Percentiles rank a stretch among this genome's conserved stretches.
Conservation (phyloP, 2,329 filamentous ascomycete genomes). For the Trichoderma atrobrunneum region DNA sequence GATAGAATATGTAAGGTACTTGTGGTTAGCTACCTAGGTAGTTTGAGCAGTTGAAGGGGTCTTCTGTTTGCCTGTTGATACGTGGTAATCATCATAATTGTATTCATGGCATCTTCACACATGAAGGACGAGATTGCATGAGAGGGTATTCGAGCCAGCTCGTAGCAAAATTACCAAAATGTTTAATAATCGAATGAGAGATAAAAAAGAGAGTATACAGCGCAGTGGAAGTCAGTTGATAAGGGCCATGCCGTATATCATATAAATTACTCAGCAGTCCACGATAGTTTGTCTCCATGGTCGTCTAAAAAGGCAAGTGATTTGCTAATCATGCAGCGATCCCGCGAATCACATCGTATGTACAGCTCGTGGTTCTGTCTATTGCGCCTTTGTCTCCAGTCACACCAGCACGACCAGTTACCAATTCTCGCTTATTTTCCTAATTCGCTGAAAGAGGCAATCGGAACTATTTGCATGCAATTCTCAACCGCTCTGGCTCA, state of each 20-base stretch:
- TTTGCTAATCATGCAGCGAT: background rate
- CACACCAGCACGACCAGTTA: background rate
- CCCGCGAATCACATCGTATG: background rate
- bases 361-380: background rate
- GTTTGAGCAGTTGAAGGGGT: background rate
- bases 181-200: background rate
- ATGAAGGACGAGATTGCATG: background rate
- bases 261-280: background rate
- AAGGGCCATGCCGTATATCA: background rate
- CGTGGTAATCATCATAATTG: background rate
- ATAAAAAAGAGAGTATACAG: background rate
- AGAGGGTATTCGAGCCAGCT: background rate
- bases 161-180: background rate
- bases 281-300: background rate
- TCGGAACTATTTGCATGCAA: constrained; percentile 6
- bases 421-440: background rate
- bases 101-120: background rate
- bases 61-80: background rate
- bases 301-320: background rate
- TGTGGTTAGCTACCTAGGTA: background rate
- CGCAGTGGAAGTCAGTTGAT: background rate
- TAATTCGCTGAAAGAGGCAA: constrained; percentile 11
- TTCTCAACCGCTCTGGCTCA: background rate
- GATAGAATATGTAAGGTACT: background rate
- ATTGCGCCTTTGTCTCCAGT: background rate